A percentile compares a stretch with the other conserved stretches of the same genome.
Evolutionary conservation across 371 early-diverging fungal genomes (phyloP).

Genomic region (Racocetra persica): DNA sequence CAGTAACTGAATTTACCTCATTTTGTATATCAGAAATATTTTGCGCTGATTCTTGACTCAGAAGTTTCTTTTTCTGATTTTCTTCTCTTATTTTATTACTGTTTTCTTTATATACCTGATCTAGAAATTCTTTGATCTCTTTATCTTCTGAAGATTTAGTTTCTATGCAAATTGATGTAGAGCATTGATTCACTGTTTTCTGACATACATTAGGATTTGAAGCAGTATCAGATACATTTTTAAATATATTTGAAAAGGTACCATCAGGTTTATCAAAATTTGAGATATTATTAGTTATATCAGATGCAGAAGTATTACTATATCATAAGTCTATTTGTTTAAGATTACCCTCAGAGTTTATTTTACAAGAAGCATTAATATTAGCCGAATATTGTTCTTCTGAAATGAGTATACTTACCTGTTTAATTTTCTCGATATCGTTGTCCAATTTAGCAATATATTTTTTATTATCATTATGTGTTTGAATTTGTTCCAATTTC

Average conservation of each 20-base stretch:
- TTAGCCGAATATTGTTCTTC: constrained; percentile 7
- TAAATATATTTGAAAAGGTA: neutral
- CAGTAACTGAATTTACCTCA: too few relatives aligned
- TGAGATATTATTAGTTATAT: neutral
- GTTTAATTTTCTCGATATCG: neutral
- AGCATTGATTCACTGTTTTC: too few relatives aligned
- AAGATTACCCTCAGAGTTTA: neutral
- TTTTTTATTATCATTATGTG: constrained; percentile 17
- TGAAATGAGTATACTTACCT: constrained; percentile 22
- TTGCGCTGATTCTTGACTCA: neutral
- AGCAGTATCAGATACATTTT: neutral
- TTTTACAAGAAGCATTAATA: neutral
- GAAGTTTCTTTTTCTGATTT: constrained; percentile 15
- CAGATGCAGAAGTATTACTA: neutral
- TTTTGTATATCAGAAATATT: neutral
- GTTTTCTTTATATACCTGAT: too few relatives aligned
- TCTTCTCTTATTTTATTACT: constrained; percentile 31
- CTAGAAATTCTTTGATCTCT: neutral
- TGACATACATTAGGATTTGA: neutral
- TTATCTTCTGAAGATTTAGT: constrained; percentile 26
- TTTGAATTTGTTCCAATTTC: constrained; percentile 36
- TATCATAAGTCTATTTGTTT: constrained; percentile 15
- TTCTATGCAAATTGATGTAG: neutral
- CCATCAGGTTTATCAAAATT: constrained; percentile 34
- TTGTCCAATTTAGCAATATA: neutral